These are phyloP conservation scores for Leucocoprinus birnbaumii DNA, from an alignment of 768 basidiomycete genomes.

Conservation along the genomic window DNA sequence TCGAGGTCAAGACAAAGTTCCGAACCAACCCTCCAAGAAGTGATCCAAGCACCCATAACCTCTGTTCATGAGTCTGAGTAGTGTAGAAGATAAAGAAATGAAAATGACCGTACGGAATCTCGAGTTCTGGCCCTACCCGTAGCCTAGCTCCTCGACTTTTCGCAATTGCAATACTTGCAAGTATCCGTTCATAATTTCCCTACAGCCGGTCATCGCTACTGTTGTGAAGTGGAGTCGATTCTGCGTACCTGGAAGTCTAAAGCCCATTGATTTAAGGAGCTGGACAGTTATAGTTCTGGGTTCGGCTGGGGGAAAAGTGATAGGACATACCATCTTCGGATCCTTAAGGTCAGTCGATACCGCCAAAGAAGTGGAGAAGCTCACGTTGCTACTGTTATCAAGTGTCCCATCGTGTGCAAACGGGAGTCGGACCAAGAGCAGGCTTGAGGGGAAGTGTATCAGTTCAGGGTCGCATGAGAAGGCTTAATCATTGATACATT, in stretches of 20 bases:
- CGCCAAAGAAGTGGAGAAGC: constrained; percentile 17
- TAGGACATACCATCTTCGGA: constrained; percentile 23
- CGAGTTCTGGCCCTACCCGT: constrained; percentile 94
- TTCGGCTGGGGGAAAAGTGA: neutral
- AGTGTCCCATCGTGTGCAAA: constrained; percentile 62
- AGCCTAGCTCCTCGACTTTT: constrained; percentile 86
- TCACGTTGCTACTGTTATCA: constrained; percentile 88
- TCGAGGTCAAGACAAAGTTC: neutral
- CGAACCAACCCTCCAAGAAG: constrained; percentile 80
- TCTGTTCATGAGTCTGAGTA: constrained; percentile 31
- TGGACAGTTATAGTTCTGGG: constrained; percentile 24
- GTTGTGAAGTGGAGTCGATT: neutral
- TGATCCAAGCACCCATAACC: constrained; percentile 98
- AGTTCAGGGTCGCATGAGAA: neutral
- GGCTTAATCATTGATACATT: neutral
- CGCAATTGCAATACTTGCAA: constrained; percentile 84
- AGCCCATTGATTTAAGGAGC: constrained; percentile 97
- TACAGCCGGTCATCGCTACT: constrained; percentile 26
- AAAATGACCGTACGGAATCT: constrained; percentile 71
- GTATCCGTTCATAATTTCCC: constrained; percentile 93
- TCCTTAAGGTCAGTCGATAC: constrained; percentile 4
- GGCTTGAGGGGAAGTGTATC: no score
- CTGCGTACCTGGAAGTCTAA: constrained; percentile 81
- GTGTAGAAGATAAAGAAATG: neutral
- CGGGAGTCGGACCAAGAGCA: neutral